phyloP scores from a whole-genome alignment of 306 rosid species.

The Vachellia pachyceras region DNA sequence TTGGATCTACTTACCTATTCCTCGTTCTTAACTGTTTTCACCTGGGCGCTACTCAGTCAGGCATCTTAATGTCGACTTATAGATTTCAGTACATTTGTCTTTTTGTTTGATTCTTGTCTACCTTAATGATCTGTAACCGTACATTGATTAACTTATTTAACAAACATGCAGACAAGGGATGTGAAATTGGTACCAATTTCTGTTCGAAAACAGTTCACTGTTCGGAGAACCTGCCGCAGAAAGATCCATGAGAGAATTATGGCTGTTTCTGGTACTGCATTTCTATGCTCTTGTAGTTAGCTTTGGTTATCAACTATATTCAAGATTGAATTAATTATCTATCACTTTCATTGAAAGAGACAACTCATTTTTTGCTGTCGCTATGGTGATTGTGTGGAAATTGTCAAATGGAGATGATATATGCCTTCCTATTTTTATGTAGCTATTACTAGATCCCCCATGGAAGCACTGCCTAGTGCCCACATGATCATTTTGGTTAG shows the following conservation, averaged over 20 bases:
- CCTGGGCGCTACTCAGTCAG: background rate
- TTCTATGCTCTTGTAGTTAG: conserved; percentile 16
- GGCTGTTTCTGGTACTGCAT: conserved; percentile 75
- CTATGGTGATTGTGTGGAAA: background rate
- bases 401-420: background rate
- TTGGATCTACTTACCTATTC: background rate
- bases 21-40: background rate
- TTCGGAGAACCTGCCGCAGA: conserved; percentile 79
- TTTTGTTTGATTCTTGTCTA: background rate
- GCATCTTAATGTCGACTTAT: background rate
- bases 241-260: conserved; percentile 83
- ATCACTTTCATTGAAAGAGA: background rate
- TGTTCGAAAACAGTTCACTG: conserved; percentile 59
- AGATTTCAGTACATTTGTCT: background rate
- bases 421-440: background rate
- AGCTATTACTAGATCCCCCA: background rate
- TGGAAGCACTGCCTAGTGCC: background rate
- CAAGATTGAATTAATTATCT: background rate
- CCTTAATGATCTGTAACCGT: background rate
- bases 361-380: background rate
- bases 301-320: conserved; percentile 21
- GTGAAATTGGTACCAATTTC: conserved; percentile 74
- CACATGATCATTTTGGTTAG: background rate
- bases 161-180: conserved; percentile 74
- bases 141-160: conserved; percentile 28